A percentile compares a stretch with the other conserved stretches of the same genome.
phyloP scores from a whole-genome alignment of 345 rosid genomes.

The Geranium rotundifolium region DNA sequence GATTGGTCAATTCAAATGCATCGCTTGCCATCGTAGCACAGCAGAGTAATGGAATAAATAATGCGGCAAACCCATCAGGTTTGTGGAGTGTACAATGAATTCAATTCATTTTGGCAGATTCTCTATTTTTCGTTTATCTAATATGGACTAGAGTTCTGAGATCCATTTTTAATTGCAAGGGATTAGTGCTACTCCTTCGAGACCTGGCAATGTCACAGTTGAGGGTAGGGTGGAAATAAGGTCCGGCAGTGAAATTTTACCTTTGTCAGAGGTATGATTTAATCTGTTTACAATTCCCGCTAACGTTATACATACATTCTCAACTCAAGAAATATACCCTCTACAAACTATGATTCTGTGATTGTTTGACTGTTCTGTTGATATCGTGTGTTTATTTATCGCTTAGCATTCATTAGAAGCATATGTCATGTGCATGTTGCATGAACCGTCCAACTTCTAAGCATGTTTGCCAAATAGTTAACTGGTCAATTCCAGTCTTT shows the following conservation, averaged over 20 bases:
- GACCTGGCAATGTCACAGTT: constrained; percentile 32
- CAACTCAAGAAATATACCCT: neutral
- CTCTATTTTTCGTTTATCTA: neutral
- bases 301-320: neutral
- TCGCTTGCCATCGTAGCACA: constrained; percentile 25
- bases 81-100: constrained; percentile 9
- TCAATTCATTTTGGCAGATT: neutral
- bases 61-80: constrained; percentile 42
- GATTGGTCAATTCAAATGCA: constrained; percentile 20
- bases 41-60: constrained; percentile 45
- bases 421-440: neutral
- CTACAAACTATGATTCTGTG: neutral
- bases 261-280: constrained; percentile 45
- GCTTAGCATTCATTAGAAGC: neutral
- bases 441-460: neutral
- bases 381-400: neutral
- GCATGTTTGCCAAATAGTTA: neutral
- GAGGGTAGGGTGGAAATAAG: constrained; percentile 44
- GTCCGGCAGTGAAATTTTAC: constrained; percentile 38
- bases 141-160: constrained; percentile 20
- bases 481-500: neutral
- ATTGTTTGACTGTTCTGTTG: neutral
- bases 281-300: neutral
- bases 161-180: constrained; percentile 34
- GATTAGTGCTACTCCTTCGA: constrained; percentile 36